These are phyloP conservation scores for Kwoniella pini DNA, from an alignment of 768 basidiomycete genomes.

Conservation along the genomic window DNA sequence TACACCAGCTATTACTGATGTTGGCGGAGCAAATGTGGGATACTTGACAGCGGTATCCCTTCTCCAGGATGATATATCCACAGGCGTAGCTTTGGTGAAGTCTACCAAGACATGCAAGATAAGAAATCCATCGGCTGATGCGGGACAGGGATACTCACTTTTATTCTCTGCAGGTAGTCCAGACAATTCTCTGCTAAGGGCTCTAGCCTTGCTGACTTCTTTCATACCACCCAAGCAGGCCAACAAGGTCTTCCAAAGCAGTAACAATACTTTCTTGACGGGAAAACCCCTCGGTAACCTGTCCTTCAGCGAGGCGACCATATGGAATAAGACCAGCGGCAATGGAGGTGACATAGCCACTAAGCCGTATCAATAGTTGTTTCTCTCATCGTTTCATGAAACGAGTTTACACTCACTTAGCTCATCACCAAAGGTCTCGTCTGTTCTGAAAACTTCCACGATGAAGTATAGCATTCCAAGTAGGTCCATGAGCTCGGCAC, in stretches of 20 bases:
- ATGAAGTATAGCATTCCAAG: constrained; percentile 93
- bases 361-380: constrained; percentile 55
- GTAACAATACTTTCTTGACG: constrained; percentile 91
- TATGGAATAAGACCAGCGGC: constrained; percentile 85
- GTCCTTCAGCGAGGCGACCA: constrained; percentile 86
- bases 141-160: constrained; percentile 51
- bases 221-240: constrained; percentile 90
- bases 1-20: constrained; percentile 27
- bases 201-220: constrained; percentile 80
- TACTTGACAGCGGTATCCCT: constrained; percentile 93
- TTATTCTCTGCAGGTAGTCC: constrained; percentile 62
- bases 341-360: constrained; percentile 95
- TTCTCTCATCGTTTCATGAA: no score
- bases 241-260: constrained; percentile 91
- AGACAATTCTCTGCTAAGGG: constrained; percentile 77
- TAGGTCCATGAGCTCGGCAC: constrained; percentile 43
- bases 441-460: constrained; percentile 87
- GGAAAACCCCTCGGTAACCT: constrained; percentile 94
- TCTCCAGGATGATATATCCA: constrained; percentile 86
- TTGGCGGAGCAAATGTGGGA: constrained; percentile 78
- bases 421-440: constrained; percentile 94
- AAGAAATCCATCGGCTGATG: constrained; percentile 23
- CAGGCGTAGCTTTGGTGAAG: constrained; percentile 82
- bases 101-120: no score
- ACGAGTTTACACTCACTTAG: constrained; percentile 69